These are phyloP conservation scores for Colletotrichum cuscutae DNA, from an alignment of 2,329 filamentous ascomycete genomes.

Conservation along the genomic window DNA sequence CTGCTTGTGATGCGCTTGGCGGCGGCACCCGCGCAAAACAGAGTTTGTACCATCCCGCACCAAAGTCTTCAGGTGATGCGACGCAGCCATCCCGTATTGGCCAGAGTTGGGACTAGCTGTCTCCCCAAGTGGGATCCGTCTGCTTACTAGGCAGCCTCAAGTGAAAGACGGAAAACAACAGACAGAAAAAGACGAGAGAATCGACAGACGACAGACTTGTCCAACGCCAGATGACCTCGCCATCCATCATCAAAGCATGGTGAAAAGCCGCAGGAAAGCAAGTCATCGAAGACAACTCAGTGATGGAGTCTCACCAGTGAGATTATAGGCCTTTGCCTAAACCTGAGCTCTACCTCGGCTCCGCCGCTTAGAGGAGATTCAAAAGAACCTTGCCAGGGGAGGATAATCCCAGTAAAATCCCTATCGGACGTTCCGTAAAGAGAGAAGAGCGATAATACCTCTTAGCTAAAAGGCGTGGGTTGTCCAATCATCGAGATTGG, in stretches of 20 bases:
- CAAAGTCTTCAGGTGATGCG: conserved; percentile 25
- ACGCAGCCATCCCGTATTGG: conserved; percentile 20
- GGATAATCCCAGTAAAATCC: conserved; percentile 8
- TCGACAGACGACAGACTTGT: neutral
- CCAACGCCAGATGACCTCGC: conserved; percentile 15
- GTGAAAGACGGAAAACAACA: neutral
- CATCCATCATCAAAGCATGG: neutral
- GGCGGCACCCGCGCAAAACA: conserved; percentile 34
- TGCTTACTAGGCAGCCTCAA: conserved; percentile 18
- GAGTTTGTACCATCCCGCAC: conserved; percentile 29
- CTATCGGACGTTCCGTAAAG: conserved; percentile 1
- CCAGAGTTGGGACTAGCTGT: conserved; percentile 4
- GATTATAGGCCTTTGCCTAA: conserved; percentile 1
- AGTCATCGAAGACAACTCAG: neutral
- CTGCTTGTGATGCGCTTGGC: conserved; percentile 34
- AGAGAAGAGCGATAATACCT: conserved; percentile 10
- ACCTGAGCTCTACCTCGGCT: conserved; percentile 1
- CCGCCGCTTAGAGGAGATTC: neutral
- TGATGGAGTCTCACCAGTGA: conserved; percentile 13
- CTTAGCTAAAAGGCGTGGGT: conserved; percentile 24
- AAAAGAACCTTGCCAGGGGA: conserved; percentile 14
- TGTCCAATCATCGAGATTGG: conserved; percentile 19
- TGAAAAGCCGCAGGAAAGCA: neutral
- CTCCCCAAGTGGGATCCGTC: conserved; percentile 11
- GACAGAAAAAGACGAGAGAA: neutral